Evolutionary conservation across 164 flowering plant species (phyloP).

Genomic region (Vitis labrusca): DNA sequence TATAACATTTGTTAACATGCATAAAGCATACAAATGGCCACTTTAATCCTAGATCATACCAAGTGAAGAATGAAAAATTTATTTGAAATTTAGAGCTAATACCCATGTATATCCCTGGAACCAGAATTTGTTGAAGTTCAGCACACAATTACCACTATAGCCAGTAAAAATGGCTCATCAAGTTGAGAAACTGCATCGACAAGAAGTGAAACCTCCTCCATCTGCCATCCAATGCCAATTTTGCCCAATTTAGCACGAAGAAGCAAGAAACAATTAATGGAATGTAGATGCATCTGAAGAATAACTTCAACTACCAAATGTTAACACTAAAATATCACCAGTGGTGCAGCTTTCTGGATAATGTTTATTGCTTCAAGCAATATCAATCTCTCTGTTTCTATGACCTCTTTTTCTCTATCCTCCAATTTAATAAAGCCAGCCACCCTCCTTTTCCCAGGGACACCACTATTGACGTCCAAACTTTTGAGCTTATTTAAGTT

Average conservation of each 20-base stretch:
- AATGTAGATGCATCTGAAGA: conserved; percentile 19
- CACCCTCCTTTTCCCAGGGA: conserved; percentile 23
- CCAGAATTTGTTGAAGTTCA: conserved; percentile 93
- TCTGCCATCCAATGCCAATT: conserved; percentile 53
- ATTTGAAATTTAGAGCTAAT: conserved; percentile 78
- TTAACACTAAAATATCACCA: conserved; percentile 75
- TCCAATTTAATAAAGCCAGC: conserved; percentile 58
- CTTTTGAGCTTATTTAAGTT: conserved; percentile 16
- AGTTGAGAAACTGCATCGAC: conserved; percentile 83
- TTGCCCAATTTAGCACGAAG: conserved; percentile 19
- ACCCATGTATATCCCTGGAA: conserved; percentile 86
- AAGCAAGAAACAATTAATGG: conserved; percentile 5
- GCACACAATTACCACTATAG: conserved; percentile 99
- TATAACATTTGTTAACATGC: no score
- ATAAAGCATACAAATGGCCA: neutral
- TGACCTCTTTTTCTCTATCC: conserved; percentile 62
- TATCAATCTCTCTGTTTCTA: conserved; percentile 62
- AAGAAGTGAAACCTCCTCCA: conserved; percentile 96
- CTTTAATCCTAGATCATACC: conserved; percentile 10
- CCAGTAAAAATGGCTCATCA: conserved; percentile 94
- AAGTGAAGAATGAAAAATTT: conserved; percentile 12
- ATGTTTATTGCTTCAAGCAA: conserved; percentile 62
- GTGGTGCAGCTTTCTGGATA: conserved; percentile 86
- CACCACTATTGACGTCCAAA: conserved; percentile 24
- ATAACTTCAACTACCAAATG: conserved; percentile 57